phyloP scores from a whole-genome alignment of 805 yeast species.

The Cyberlindnera sargentensis region DNA sequence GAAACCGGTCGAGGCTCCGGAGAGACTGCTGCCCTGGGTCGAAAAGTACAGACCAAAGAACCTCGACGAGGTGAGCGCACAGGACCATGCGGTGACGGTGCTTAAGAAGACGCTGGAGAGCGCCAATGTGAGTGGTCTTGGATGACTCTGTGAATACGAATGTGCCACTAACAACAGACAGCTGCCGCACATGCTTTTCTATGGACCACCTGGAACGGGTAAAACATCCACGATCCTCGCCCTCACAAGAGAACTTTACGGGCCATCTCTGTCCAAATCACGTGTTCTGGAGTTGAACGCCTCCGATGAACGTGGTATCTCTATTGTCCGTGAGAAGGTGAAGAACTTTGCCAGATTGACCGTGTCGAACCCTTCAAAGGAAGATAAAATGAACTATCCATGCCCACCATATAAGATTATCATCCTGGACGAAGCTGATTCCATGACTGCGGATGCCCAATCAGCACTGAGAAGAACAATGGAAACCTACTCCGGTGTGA shows the following conservation, averaged over 20 bases:
- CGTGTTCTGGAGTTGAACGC: slow-evolving; percentile 83
- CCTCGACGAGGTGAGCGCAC: slow-evolving; percentile 85
- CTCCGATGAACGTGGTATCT: slow-evolving; percentile 86
- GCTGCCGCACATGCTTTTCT: slow-evolving; percentile 84
- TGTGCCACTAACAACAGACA: not conserved
- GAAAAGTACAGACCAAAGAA: slow-evolving; percentile 90
- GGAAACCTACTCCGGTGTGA: slow-evolving; percentile 86
- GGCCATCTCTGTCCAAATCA: slow-evolving; percentile 57
- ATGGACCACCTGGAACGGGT: slow-evolving; percentile 94
- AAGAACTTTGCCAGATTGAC: slow-evolving; percentile 82
- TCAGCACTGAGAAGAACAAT: slow-evolving; percentile 90
- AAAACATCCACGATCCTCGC: slow-evolving; percentile 86
- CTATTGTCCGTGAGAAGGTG: slow-evolving; percentile 78
- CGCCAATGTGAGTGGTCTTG: slow-evolving; percentile 39
- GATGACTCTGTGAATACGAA: not conserved
- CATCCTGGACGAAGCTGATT: slow-evolving; percentile 91
- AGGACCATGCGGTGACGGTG: slow-evolving; percentile 81
- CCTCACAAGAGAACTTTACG: slow-evolving; percentile 71
- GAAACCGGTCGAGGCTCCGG: slow-evolving; percentile 13
- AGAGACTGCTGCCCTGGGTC: slow-evolving; percentile 70
- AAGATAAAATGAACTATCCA: slow-evolving; percentile 69
- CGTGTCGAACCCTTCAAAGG: slow-evolving; percentile 70
- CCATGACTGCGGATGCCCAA: slow-evolving; percentile 97
- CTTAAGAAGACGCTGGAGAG: slow-evolving; percentile 70
- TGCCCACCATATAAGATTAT: slow-evolving; percentile 96